Base-by-base conservation (phyloP, 2,329 filamentous ascomycete species). In the Colletotrichum eremochloae region DNA sequence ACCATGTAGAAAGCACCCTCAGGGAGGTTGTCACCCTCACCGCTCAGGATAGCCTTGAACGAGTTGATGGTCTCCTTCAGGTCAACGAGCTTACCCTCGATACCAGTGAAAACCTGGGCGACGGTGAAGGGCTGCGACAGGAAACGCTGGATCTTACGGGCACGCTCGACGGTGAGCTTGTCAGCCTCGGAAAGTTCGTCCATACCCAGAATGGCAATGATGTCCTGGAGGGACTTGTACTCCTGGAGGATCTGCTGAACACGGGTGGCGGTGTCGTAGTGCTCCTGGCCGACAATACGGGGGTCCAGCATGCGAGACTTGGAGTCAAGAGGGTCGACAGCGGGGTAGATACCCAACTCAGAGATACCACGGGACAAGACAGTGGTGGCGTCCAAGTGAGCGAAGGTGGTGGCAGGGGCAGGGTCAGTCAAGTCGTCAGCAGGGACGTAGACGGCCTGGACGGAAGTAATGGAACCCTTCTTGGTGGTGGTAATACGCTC, bases 361-460 rank as follows among this genome's bases (percentile, higher is more conserved):
- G 96, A 98, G 86, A 99, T 99, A 95, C 96, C 96, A 93, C 96
- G 96, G 82, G 96, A 99, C 91, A 99, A 90, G 85, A 98, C 96
- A 92, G 96, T 99, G 86, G 96, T 99, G 91, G 96, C 96, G 90
- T 99, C 96, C 92, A 99, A 93, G 88, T 99, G 96, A 85, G 96
- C 96, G 88, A 99, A 99, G 86, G 96, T 99, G 86, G 96, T 98
- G 85, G 96, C 96, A 80, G 96, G 96, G 79, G 96, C 96, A 88
- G 96, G 96, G 89, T 99, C 96, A 89, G 96, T 99, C 94, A 99
- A 93, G 93, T 99, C 96, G 87, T 99, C 96, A 93, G 96, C 96
- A 85, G 96, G 96, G 86, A 99, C 96, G 90, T 99, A 99, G 87
- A 99, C 96, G 86, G 96, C 96, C 92, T 99, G 96, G 86, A 99